Evolutionary conservation across 768 basidiomycete genomes (phyloP).

Genomic region (Nidula microcarpa): DNA sequence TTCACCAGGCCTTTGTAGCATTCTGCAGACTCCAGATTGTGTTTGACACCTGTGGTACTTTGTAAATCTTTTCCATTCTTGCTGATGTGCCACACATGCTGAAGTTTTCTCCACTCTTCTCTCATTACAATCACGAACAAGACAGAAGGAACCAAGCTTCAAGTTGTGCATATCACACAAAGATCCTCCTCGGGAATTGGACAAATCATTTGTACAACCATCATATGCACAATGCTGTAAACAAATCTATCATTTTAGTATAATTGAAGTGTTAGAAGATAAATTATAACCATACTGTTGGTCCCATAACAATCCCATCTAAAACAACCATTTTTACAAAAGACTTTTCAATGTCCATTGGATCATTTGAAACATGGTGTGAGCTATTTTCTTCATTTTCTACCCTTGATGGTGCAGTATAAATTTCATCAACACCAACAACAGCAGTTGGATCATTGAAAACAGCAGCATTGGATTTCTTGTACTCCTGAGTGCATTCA

Average conservation of each 20-base stretch:
- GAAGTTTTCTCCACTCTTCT: conserved; percentile 10
- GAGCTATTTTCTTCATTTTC: neutral
- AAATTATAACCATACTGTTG: neutral
- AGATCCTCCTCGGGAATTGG: neutral
- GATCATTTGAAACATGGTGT: neutral
- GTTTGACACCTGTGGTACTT: conserved; percentile 4
- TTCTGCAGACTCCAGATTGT: conserved; percentile 9
- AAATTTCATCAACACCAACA: too few species aligned
- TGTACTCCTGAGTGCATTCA: neutral
- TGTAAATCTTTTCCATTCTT: conserved; percentile 1
- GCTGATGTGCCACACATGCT: conserved; percentile 9
- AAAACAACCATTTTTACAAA: too few species aligned
- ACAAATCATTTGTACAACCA: neutral
- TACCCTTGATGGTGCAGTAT: neutral
- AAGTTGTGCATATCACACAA: neutral
- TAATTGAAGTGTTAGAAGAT: too few species aligned
- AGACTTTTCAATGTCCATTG: neutral
- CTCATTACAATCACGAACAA: neutral
- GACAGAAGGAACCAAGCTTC: neutral
- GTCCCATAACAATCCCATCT: neutral
- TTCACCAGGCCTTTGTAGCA: conserved; percentile 7
- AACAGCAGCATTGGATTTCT: neutral
- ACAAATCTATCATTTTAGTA: neutral
- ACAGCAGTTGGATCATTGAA: too few species aligned
- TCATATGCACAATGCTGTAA: neutral